A percentile compares a stretch with the other conserved stretches of the same genome.
Conservation (phyloP, 208 protist species). For the Trichomonas gallinae region DNA sequence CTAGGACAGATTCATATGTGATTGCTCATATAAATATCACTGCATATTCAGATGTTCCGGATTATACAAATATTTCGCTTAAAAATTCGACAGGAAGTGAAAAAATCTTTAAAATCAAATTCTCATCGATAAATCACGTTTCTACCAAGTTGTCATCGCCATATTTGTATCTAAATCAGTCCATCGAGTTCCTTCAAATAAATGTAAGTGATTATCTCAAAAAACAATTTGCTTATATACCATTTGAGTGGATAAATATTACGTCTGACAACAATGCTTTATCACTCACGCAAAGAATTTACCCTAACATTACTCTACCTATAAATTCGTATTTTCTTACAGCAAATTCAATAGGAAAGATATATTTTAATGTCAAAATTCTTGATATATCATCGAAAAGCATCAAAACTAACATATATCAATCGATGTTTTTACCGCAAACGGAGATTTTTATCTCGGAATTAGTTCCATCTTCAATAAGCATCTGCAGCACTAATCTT, state of each 20-base stretch:
- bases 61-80: background rate
- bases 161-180: background rate
- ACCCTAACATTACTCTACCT: background rate
- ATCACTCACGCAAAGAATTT: background rate
- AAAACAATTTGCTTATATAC: background rate
- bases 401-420: background rate
- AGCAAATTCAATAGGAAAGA: background rate
- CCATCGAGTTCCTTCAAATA: background rate
- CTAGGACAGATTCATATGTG: background rate
- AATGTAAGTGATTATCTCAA: background rate
- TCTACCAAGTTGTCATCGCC: background rate
- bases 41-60: background rate
- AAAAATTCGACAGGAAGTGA: background rate
- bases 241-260: background rate
- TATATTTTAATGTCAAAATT: background rate
- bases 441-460: background rate
- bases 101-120: background rate
- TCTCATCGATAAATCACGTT: background rate
- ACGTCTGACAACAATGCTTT: background rate
- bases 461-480: background rate
- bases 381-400: background rate
- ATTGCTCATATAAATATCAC: background rate
- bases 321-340: background rate
- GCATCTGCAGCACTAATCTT: background rate
- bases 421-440: background rate